phyloP scores from a whole-genome alignment of 805 yeast genomes.

The Yamadazyma olivae region DNA sequence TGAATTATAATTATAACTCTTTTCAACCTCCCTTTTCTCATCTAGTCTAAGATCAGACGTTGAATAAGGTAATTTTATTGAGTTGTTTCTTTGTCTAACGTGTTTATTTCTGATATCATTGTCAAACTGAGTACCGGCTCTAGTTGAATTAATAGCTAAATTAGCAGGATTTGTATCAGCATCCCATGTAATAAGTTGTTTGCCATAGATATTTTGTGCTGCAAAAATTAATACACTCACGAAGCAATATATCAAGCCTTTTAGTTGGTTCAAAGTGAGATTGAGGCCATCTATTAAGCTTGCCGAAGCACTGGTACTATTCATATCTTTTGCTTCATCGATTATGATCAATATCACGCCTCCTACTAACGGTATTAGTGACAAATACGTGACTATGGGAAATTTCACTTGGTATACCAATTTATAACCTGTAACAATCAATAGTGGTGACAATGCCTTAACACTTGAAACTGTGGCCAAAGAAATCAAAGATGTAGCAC shows the following conservation, averaged over 20 bases:
- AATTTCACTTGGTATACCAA: constrained; percentile 47
- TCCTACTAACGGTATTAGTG: constrained; percentile 48
- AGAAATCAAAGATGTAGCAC: constrained; percentile 64
- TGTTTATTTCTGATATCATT: constrained; percentile 2
- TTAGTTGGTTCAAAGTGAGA: constrained; percentile 28
- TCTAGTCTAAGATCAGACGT: constrained; percentile 30
- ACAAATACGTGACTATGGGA: constrained; percentile 48
- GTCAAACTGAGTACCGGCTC: neutral
- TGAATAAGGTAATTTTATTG: constrained; percentile 28
- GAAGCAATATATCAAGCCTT: constrained; percentile 69
- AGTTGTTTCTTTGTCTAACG: constrained; percentile 22
- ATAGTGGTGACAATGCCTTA: constrained; percentile 63
- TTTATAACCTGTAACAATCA: constrained; percentile 57
- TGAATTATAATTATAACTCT: constrained; percentile 9
- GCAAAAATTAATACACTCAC: constrained; percentile 74
- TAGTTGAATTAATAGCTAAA: constrained; percentile 23
- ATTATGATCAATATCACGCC: constrained; percentile 53
- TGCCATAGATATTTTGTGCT: constrained; percentile 82
- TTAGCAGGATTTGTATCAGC: constrained; percentile 25
- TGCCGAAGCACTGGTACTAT: constrained; percentile 7
- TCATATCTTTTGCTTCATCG: constrained; percentile 19
- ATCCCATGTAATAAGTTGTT: constrained; percentile 66
- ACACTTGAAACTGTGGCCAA: constrained; percentile 69
- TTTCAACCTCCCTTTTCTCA: constrained; percentile 16
- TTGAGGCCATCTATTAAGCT: neutral